These are phyloP conservation scores for Lactifluus hygrophoroides DNA, from an alignment of 768 basidiomycete species.

Conservation along the genomic window DNA sequence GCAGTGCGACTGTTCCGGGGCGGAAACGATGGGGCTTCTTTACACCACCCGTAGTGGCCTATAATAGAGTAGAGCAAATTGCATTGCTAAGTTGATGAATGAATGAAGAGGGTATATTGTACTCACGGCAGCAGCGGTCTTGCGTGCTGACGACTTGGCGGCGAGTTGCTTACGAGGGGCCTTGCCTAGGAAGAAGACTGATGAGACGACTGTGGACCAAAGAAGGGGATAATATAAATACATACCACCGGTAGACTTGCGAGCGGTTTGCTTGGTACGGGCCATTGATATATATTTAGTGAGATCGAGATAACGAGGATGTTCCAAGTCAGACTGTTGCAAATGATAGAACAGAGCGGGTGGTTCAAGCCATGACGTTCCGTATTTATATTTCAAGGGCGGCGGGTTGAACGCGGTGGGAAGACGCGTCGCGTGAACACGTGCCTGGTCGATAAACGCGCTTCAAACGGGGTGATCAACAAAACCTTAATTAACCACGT, in stretches of 20 bases:
- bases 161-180: conserved; percentile 68
- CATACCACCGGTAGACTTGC: conserved; percentile 69
- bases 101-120: background rate
- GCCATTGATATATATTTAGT: conserved; percentile 39
- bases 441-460: conserved; percentile 20
- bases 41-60: conserved; percentile 50
- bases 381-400: conserved; percentile 15
- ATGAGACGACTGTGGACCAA: background rate
- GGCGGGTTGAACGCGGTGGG: background rate
- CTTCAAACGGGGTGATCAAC: conserved; percentile 23
- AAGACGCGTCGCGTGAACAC: conserved; percentile 13
- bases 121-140: conserved; percentile 41
- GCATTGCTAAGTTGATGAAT: background rate
- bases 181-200: conserved; percentile 32
- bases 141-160: conserved; percentile 52
- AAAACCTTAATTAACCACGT: conserved; percentile 20
- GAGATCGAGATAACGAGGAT: background rate
- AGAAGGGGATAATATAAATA: background rate
- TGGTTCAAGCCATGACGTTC: background rate
- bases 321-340: too few relatives aligned
- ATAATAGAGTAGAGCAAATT: too few relatives aligned
- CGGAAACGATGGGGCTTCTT: conserved; percentile 46
- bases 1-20: conserved; percentile 32
- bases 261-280: conserved; percentile 69
- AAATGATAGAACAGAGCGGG: too few relatives aligned